Evolutionary conservation across 352 stramenopile species (phyloP), one percentile per base, ranked within the genome.

Genomic region (Pythium guiyangense): DNA sequence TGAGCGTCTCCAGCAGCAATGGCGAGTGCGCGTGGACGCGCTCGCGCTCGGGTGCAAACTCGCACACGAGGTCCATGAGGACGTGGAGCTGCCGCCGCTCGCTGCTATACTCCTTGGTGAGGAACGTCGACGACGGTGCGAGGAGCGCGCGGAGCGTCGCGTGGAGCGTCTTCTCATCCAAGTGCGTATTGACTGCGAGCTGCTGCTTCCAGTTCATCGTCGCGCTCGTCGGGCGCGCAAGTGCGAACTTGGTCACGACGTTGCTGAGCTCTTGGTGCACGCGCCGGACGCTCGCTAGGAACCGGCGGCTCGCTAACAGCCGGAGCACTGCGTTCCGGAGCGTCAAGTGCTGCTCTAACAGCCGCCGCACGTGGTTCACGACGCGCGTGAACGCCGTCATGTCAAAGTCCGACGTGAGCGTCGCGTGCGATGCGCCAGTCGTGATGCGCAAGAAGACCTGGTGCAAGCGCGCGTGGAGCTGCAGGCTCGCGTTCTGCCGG

Each of bases 131-230:
- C 18, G 73, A 74, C n/a, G 71, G 74, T 37, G 65, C 67, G 18
- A 90, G 52, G 34, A 87, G 47, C 22, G 70, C 68, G 56, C 67
- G 67, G 14, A 88, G 57, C n/a, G 74, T 88, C 25, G 76, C 71
- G 34, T 86, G 69, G 22, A 90, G 63, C 37, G 62, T 51, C 46
- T 71, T 79, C 54, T 90, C 80, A 57, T 90, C 80, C 37, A 81
- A 64, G 17, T 76, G 67, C 40, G 70, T 59, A 50, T 83, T 83
- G 48, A 63, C 44, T 12, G 71, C 67, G 51, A 84, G 65, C 43
- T 87, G 75, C 40, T 65, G 57, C 47, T 81, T 76, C 72, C 73
- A 85, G 26, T 64, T 62, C 34, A 83, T 61, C 40, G 80, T 46
- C 10, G 63, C 27, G 48, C 70, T 79, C 0, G 49, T 57, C 4